Conservation (phyloP, 2,329 filamentous ascomycete species). For the Ophiostoma sp. region DNA sequence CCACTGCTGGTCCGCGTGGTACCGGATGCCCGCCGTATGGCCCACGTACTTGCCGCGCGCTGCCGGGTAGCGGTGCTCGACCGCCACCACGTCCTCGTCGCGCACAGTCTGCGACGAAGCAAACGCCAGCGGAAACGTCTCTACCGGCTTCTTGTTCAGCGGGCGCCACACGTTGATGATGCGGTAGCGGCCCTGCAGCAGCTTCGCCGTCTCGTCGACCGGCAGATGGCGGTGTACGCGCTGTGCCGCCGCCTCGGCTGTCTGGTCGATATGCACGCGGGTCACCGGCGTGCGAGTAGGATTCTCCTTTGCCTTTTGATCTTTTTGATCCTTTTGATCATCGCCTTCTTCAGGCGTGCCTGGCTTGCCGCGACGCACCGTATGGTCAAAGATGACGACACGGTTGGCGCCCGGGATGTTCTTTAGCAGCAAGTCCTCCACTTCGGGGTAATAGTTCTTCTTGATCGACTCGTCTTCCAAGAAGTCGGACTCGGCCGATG, state of each 20-base stretch:
- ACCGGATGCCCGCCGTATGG: conserved; percentile 65
- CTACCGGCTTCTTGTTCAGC: conserved; percentile 53
- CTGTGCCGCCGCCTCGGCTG: conserved; percentile 55
- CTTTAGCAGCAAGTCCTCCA: conserved; percentile 64
- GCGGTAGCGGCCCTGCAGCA: conserved; percentile 65
- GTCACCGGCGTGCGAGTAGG: conserved; percentile 58
- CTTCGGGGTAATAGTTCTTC: conserved; percentile 75
- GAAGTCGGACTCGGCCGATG: conserved; percentile 56
- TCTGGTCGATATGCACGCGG: conserved; percentile 79
- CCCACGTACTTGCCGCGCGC: conserved; percentile 53
- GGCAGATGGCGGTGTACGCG: conserved; percentile 64
- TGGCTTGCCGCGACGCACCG: conserved; percentile 63
- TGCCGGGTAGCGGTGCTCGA: conserved; percentile 66
- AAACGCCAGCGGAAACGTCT: conserved; percentile 63
- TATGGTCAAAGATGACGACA: conserved; percentile 81
- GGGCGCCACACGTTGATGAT: conserved; percentile 86
- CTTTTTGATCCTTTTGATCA: too few species aligned
- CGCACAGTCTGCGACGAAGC: conserved; percentile 58
- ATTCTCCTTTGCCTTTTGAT: too few species aligned
- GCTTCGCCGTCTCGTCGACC: conserved; percentile 49
- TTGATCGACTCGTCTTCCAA: conserved; percentile 63
- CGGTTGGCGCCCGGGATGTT: conserved; percentile 60
- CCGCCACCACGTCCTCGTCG: conserved; percentile 60
- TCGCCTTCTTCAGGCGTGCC: conserved; percentile 36
- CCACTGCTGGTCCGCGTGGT: conserved; percentile 62